Evolutionary conservation across 257 asterid genomes (phyloP).

Genomic region (Scutellaria barbata): DNA sequence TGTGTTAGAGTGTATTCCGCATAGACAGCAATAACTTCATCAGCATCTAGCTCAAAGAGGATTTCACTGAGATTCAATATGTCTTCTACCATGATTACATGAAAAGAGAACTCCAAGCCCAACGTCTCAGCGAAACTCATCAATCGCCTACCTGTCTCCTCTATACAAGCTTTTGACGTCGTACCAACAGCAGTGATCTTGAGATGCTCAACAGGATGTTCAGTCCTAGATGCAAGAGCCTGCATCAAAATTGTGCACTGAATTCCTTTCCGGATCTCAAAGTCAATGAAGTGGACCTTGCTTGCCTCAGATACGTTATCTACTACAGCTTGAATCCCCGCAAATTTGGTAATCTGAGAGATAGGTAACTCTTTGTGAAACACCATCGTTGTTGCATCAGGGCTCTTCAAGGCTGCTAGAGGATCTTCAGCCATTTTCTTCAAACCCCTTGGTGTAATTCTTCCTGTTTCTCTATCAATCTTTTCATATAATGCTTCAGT

Average conservation of each 20-base stretch:
- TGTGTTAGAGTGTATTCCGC: conserved; percentile 42
- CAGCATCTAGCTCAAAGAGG: conserved; percentile 37
- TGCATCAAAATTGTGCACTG: conserved; percentile 68
- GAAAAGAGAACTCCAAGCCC: conserved; percentile 47
- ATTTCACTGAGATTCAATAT: conserved; percentile 41
- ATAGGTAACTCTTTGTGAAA: conserved; percentile 52
- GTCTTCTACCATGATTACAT: conserved; percentile 53
- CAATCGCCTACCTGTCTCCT: conserved; percentile 52
- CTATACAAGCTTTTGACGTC: conserved; percentile 40
- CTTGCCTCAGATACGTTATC: conserved; percentile 49
- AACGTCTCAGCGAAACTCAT: conserved; percentile 53
- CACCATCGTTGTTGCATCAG: conserved; percentile 29
- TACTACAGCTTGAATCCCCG: conserved; percentile 57
- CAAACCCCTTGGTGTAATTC: conserved; percentile 24
- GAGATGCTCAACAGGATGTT: conserved; percentile 45
- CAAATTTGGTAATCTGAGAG: conserved; percentile 50
- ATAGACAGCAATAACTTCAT: conserved; percentile 52
- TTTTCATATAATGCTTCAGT: conserved; percentile 56
- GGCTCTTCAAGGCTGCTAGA: conserved; percentile 24
- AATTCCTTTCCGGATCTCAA: conserved; percentile 56
- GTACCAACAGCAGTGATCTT: conserved; percentile 64
- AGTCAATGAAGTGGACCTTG: conserved; percentile 59
- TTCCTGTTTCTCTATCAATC: conserved; percentile 56
- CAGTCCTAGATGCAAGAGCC: conserved; percentile 50
- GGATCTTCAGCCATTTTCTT: conserved; percentile 39